Evolutionary conservation across 345 rosid genomes (phyloP), one percentile per base, ranked within the genome.

Genomic region (Kandelia obovata): DNA sequence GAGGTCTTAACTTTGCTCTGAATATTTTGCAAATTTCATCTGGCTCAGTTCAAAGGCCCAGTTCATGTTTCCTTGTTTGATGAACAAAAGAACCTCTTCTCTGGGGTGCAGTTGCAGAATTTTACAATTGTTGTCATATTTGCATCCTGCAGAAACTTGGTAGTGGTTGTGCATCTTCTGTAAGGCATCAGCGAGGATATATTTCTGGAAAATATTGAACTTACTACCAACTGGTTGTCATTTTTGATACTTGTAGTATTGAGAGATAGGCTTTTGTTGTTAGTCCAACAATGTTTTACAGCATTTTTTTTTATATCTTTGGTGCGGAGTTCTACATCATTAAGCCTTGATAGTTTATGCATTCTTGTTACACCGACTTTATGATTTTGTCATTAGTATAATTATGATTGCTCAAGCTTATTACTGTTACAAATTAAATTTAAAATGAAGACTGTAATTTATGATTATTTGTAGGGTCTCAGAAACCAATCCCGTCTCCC

Each of bases 71-170:
- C 25, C 25, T 52, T 59, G 53, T 65, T 32, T 59, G 15, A 23
- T 72, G 83, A 73, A 72, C 75, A 55, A 80, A 67, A 75, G 75
- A 81, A 53, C 32, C 21, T 65, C 62, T 71, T 67, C 21, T 58
- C 55, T 21, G 26, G 57, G 28, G 63, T 66, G 71, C 67, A 66
- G 32, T 64, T 30, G 30, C 67, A 55, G 71, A 66, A 62, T 53
- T 74, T 71, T 61, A 58, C 69, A 52, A 47, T 64, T 27, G 19
- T 72, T 25, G 61, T 47, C 64, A 69, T 58, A 37, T 53, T 53
- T 73, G 46, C 26, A 26, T 55, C 62, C 64, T 35, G 43, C 73
- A 68, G 68, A 64, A 68, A 62, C 47, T 23, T 61, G 19, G 69
- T 49, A 61, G 62, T 58, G n/a, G 55, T 27, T 52, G 52, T 62